Conservation (phyloP, 225 moss, liverwort and hornwort species). For the Marchantia paleacea region DNA sequence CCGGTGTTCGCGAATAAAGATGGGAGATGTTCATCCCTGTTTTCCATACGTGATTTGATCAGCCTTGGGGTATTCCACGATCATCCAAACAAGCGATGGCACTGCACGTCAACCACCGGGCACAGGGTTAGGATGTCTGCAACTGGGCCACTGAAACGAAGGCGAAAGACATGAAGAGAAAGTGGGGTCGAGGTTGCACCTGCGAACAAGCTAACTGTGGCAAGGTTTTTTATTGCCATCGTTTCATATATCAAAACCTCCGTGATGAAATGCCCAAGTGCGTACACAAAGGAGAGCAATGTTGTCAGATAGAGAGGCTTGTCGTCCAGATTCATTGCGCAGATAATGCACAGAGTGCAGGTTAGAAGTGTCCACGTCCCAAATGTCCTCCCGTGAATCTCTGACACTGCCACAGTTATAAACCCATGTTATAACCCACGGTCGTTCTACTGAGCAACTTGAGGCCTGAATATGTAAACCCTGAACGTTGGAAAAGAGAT, state of each 20-base stretch:
- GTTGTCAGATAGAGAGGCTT: slow-evolving; percentile 66
- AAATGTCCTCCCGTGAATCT: slow-evolving; percentile 93
- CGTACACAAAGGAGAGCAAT: slow-evolving; percentile 75
- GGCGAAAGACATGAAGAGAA: neutral
- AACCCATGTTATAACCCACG: neutral
- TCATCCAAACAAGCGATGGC: slow-evolving; percentile 82
- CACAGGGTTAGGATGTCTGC: neutral
- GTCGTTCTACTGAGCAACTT: too few species aligned
- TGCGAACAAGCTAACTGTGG: slow-evolving; percentile 63
- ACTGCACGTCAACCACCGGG: slow-evolving; percentile 41
- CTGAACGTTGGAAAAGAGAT: too few species aligned
- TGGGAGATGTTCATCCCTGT: slow-evolving; percentile 18
- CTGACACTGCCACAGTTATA: slow-evolving; percentile 57
- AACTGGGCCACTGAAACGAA: neutral
- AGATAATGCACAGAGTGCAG: slow-evolving; percentile 73
- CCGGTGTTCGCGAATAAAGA: too few species aligned
- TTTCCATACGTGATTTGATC: slow-evolving; percentile 20
- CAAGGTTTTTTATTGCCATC: slow-evolving; percentile 62
- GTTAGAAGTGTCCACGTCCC: slow-evolving; percentile 93
- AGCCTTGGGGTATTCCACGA: slow-evolving; percentile 61
- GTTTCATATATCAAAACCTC: slow-evolving; percentile 74
- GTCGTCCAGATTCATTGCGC: slow-evolving; percentile 64
- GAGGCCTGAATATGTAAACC: too few species aligned
- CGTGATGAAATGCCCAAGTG: slow-evolving; percentile 64
- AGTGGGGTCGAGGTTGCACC: slow-evolving; percentile 30